Base-by-base conservation (phyloP, 805 yeast species). In the Starmerella tilneyi region DNA sequence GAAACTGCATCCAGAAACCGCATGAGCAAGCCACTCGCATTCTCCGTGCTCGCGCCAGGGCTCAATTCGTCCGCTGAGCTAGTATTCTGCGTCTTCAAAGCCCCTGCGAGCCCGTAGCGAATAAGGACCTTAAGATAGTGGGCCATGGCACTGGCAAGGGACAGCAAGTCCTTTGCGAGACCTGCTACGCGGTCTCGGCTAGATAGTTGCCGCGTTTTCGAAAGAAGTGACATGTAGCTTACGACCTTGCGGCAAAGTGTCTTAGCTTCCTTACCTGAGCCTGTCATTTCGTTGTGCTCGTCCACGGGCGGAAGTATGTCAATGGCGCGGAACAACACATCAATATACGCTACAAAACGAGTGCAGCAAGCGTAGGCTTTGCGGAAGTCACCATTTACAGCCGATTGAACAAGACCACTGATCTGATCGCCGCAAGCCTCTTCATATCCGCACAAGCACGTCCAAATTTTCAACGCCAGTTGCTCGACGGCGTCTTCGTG, bases 371-470 rank as follows among this genome's bases (percentile, higher is more conserved):
- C 58, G 21, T 84, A 67, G 1, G 96, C 94, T 31, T 72, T 72
- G 11, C 64, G 55, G 54, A 79, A 83, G 53, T 81, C 78, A 30
- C 81, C 82, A 11, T 76, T 74, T 24, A 94, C 79, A 3, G 95
- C 86, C 51, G 72, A 73, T 51, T 85, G 82, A 38, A 92, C 73
- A 96, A 92, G 88, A 53, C 84, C 89, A 2, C 94, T 82, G 15
- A 92, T 85, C 59, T 85, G 79, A 0, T 84, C 73, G 0, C 97
- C 97, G 2, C 94, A 74, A 15, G 78, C 78, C 60, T 88, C 98
- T 62, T 92, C 99, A 61, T 76, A 94, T 29, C 80, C 81, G 43
- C 94, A 85, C 24, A 94, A 67, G 0, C 84, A 79, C 17, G 84
- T 71, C 97, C 98, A 94, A 31, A 89, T 81, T 32, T 73, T 74